Base-by-base conservation (phyloP, 108 stramenopile genomes). In the Pseudonitzschia delicatissima region DNA sequence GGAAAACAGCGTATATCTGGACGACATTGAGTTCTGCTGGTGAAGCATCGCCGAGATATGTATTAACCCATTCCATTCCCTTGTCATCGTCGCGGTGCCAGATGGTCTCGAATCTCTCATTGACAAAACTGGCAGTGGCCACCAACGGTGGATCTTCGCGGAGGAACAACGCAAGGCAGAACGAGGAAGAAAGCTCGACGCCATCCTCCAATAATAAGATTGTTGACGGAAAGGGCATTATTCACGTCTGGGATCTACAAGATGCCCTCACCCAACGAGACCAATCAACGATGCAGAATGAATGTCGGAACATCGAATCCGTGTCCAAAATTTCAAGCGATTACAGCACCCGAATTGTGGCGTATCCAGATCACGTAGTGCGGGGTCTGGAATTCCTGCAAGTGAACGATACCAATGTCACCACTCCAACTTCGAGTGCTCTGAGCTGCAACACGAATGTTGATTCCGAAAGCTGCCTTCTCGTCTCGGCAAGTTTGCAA, bases 1-100 rank as follows among this genome's bases (percentile, higher is more conserved):
- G 59, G 23, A 61, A 61, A 42, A 61, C 39, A 12, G 59, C 59
- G 4, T 61, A 61, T 18, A 36, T 61, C 0, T 61, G 60, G 60
- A 61, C 36, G 4, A n/a, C 5, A 20, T 26, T 12, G 5, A n/a
- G n/a, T n/a, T n/a, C n/a, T n/a, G n/a, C n/a, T n/a, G n/a, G n/a
- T n/a, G n/a, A n/a, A n/a, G n/a, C n/a, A n/a, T n/a, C n/a, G 5
- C 9, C 15, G 11, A 32, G 13, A n/a, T 57, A 61, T 42, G 5
- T 13, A 18, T 26, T 61, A 8, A 29, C 60, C 28, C 39, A 61
- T 20, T 4, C 12, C 3, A 23, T 61, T 12, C 25, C 60, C 15
- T 15, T 61, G 17, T 6, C 34, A 4, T 61, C 60, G 4, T 61
- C 60, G 12, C 12, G 60, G 20, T 40, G 33, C 3, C 37, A 36